Conservation (phyloP, 257 asterid species). For the Verbascum thapsus region DNA sequence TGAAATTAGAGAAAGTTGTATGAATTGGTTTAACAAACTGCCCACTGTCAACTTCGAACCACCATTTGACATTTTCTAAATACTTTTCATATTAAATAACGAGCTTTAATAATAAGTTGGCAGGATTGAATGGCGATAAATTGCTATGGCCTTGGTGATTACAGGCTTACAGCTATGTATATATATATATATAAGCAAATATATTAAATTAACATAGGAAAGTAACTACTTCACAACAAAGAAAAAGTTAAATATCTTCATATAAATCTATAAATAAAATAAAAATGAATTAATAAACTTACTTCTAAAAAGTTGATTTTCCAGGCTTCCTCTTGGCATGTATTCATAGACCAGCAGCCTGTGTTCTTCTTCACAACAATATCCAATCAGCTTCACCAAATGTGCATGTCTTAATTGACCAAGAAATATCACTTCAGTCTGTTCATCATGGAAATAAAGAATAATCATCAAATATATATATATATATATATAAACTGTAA, state of each 20-base stretch:
- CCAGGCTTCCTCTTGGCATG: constrained; percentile 96
- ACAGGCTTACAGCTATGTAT: neutral
- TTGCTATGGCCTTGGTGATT: too few species aligned
- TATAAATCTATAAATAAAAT: too few species aligned
- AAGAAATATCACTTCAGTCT: constrained; percentile 85
- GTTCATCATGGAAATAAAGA: constrained; percentile 16
- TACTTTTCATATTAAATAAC: too few species aligned
- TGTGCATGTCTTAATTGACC: constrained; percentile 87
- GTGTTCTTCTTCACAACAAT: constrained; percentile 94
- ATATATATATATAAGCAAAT: too few species aligned
- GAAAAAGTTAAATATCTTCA: too few species aligned
- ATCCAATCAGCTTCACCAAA: constrained; percentile 92
- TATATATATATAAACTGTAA: neutral
- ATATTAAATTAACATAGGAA: neutral
- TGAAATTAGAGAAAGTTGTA: too few species aligned
- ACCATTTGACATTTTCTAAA: too few species aligned
- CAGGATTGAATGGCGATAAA: too few species aligned
- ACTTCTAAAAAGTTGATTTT: constrained; percentile 91
- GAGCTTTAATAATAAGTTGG: too few species aligned
- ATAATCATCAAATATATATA: neutral
- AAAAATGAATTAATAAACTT: constrained; percentile 30
- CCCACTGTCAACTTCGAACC: constrained; percentile 35
- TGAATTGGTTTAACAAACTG: too few species aligned
- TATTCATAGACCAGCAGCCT: constrained; percentile 87
- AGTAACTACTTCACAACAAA: too few species aligned